A percentile compares a stretch with the other conserved stretches of the same genome.
phyloP scores from a whole-genome alignment of 2,329 filamentous ascomycete species.

The Cytospora piceicola region DNA sequence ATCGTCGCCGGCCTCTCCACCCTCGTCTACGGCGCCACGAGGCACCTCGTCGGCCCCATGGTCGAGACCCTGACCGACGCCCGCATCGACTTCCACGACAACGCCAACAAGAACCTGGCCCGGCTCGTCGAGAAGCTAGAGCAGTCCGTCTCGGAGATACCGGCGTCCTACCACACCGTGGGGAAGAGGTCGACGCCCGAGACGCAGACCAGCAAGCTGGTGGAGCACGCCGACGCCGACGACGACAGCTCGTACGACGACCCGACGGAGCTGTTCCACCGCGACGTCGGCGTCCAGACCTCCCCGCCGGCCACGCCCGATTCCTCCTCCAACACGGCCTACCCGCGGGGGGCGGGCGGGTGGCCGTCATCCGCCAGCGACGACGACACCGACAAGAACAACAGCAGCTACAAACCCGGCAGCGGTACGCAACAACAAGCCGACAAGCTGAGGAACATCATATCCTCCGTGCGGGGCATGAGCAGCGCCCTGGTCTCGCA shows the following conservation, averaged over 20 bases:
- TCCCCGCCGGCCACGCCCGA: conserved; percentile 53
- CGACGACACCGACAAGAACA: conserved; percentile 17
- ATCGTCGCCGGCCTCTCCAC: conserved; percentile 61
- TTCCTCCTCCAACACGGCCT: conserved; percentile 29
- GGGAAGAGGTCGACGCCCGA: conserved; percentile 32
- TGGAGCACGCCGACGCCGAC: conserved; percentile 31
- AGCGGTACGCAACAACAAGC: conserved; percentile 44
- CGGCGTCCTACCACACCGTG: conserved; percentile 39
- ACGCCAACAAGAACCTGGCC: conserved; percentile 50
- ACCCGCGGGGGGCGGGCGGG: conserved; percentile 31
- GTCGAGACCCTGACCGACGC: conserved; percentile 55
- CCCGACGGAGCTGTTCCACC: conserved; percentile 79
- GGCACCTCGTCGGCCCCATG: conserved; percentile 69
- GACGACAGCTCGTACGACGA: conserved; percentile 59
- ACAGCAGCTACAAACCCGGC: conserved; percentile 35
- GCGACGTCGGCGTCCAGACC: conserved; percentile 80
- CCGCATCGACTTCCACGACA: conserved; percentile 57
- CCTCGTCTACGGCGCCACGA: conserved; percentile 71
- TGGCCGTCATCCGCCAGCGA: conserved; percentile 24
- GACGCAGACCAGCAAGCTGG: conserved; percentile 28
- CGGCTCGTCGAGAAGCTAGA: conserved; percentile 57
- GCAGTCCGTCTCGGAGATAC: conserved; percentile 63
- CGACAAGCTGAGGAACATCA: conserved; percentile 48
- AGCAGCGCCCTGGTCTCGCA: conserved; percentile 49
- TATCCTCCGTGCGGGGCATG: conserved; percentile 47